Conservation (phyloP, 2,329 filamentous ascomycete species). For the Dactylella cylindrospora region DNA sequence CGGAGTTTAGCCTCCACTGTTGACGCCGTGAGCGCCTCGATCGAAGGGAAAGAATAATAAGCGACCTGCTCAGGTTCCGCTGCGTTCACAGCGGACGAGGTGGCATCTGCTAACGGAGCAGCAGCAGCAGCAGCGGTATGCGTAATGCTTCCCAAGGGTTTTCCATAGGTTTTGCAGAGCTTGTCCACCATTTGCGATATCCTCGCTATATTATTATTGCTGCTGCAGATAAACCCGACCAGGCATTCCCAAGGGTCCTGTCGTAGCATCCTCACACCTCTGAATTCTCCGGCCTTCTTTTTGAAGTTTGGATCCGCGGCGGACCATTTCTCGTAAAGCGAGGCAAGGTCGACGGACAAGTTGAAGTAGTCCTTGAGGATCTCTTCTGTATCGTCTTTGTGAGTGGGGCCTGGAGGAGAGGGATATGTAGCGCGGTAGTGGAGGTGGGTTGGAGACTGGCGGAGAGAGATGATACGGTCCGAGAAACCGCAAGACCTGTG, state of each 20-base stretch:
- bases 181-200: conserved; percentile 97
- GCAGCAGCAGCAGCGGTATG: conserved; percentile 11
- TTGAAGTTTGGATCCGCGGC: conserved; percentile 82
- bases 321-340: conserved; percentile 86
- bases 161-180: conserved; percentile 81
- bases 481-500: conserved; percentile 76
- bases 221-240: conserved; percentile 94
- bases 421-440: conserved; percentile 73
- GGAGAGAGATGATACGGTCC: conserved; percentile 80
- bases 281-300: conserved; percentile 80
- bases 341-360: conserved; percentile 71
- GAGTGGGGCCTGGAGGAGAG: conserved; percentile 52
- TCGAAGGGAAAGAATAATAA: conserved; percentile 84
- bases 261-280: conserved; percentile 84
- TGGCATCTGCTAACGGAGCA: conserved; percentile 1
- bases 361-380: conserved; percentile 86
- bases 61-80: conserved; percentile 56
- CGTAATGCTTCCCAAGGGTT: conserved; percentile 49
- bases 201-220: conserved; percentile 94
- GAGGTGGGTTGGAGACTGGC: conserved; percentile 75
- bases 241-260: conserved; percentile 97
- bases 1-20: conserved; percentile 79
- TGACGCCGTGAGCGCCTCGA: conserved; percentile 69
- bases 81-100: conserved; percentile 13
- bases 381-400: conserved; percentile 69